These are phyloP conservation scores for Blastobotrys indianensis DNA, from an alignment of 1,139 yeast genomes.

Conservation along the genomic window DNA sequence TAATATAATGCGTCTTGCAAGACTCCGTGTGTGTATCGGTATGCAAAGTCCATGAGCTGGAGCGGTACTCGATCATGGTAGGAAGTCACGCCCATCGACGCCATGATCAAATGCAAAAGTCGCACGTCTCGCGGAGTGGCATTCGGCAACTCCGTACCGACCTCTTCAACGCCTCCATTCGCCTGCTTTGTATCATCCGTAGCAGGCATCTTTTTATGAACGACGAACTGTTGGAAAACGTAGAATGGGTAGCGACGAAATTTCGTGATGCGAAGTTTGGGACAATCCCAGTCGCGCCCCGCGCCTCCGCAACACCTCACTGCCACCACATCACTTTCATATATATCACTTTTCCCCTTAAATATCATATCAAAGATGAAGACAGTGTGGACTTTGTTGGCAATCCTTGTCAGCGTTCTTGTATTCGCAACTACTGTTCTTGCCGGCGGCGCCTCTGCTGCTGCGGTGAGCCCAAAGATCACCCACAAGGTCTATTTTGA, in stretches of 20 bases:
- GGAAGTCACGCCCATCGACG: constrained; percentile 86
- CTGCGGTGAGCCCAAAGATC: constrained; percentile 44
- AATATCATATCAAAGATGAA: constrained; percentile 13
- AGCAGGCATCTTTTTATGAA: neutral
- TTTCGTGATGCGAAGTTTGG: neutral
- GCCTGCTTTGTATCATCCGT: neutral
- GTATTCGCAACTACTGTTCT: constrained; percentile 21
- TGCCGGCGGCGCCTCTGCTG: constrained; percentile 14
- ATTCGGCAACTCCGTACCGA: constrained; percentile 20
- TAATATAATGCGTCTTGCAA: constrained; percentile 84
- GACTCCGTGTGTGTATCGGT: constrained; percentile 78
- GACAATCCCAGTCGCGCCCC: neutral
- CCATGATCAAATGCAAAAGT: constrained; percentile 79
- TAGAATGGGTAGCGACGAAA: neutral
- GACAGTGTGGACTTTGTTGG: constrained; percentile 26
- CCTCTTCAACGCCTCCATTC: constrained; percentile 3
- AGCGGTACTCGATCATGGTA: constrained; percentile 94
- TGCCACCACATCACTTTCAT: neutral
- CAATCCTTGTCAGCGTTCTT: constrained; percentile 21
- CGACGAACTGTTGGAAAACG: neutral
- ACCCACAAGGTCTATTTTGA: constrained; percentile 83
- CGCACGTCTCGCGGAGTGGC: constrained; percentile 81
- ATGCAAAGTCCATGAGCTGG: constrained; percentile 95
- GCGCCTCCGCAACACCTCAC: neutral
- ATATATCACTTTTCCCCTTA: no score